Base-by-base conservation (phyloP, 2,329 filamentous ascomycete genomes). In the Cytospora piceae region DNA sequence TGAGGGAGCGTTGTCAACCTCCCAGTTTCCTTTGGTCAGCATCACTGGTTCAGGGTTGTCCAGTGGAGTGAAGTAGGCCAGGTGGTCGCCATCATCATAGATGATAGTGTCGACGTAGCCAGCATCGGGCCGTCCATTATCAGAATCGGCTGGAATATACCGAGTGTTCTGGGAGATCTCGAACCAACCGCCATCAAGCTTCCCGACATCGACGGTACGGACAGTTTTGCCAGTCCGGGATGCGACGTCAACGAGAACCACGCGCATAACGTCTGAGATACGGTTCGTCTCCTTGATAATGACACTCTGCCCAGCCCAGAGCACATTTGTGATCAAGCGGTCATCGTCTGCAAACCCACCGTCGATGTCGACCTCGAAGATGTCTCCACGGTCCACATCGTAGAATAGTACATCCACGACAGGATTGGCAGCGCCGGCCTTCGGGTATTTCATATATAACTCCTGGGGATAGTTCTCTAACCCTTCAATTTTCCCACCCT, bases 151-250 rank as follows among this genome's bases (percentile, higher is more conserved):
- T 2, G 95, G 95, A 65, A 99, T 89, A 74, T 90, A 98, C 17
- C 82, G 88, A 4, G 94, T 97, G 52, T 90, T 87, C 72, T 97
- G 90, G 0, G 93, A 92, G 52, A 97, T 92, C 78, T 99, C 95
- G 72, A 97, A 94, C 95, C 95, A 99, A 39, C 95, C 96, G 27
- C 94, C 94, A 75, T 99, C 95, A n/a, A 97, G 82, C 65, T 90
- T 84, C 69, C 88, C 86, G 58, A 97, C 87, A 75, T 99, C 88
- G 58, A 92, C 85, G 24, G 88, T 90, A 69, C 94, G 85, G 57
- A 97, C 88, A 0, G 91, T 90, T 76, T 90, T 91, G 34, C 92
- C 94, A 24, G 85, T 88, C 57, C 93, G 89, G 3, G 83, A 80
- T 27, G 81, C 79, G 6, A 95, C 91, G 74, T 99, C 92, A 63